These are phyloP conservation scores for Sclerotinia subarctica DNA, from an alignment of 2,329 filamentous ascomycete species.

Conservation along the genomic window DNA sequence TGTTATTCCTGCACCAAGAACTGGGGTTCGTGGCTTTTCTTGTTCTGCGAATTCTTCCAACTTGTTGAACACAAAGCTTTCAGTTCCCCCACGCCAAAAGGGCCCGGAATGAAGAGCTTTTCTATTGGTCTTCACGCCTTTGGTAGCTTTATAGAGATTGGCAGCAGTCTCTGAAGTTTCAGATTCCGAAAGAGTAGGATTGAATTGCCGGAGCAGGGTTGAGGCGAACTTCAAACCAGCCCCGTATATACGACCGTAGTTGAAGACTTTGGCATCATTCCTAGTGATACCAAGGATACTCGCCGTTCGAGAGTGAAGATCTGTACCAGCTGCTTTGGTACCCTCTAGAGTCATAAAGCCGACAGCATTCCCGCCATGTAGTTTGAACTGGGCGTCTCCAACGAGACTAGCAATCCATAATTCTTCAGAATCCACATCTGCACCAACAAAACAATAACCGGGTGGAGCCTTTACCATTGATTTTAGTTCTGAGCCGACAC, in stretches of 20 bases:
- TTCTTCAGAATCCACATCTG: slow-evolving; percentile 96
- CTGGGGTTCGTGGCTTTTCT: slow-evolving; percentile 83
- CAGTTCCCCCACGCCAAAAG: slow-evolving; percentile 95
- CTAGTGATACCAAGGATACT: slow-evolving; percentile 88
- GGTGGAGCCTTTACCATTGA: slow-evolving; percentile 91
- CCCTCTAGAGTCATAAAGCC: slow-evolving; percentile 99
- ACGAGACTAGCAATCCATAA: slow-evolving; percentile 97
- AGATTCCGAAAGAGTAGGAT: slow-evolving; percentile 74
- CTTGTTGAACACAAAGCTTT: slow-evolving; percentile 97
- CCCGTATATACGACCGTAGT: slow-evolving; percentile 98
- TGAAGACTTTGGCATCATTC: slow-evolving; percentile 96
- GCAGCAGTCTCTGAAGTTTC: slow-evolving; percentile 74
- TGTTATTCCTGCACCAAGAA: slow-evolving; percentile 91
- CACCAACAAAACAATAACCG: slow-evolving; percentile 91
- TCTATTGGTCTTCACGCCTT: slow-evolving; percentile 79
- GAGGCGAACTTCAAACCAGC: slow-evolving; percentile 91
- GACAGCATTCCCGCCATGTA: slow-evolving; percentile 95
- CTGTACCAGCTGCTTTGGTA: slow-evolving; percentile 88
- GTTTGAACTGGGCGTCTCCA: slow-evolving; percentile 88
- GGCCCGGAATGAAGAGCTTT: slow-evolving; percentile 67
- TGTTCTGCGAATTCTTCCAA: slow-evolving; percentile 97
- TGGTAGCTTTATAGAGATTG: slow-evolving; percentile 83
- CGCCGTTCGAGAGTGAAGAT: slow-evolving; percentile 91
- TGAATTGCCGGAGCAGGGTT: slow-evolving; percentile 89
- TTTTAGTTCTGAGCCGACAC: slow-evolving; percentile 94